These are phyloP conservation scores for Talaromyces proteolyticus DNA, from an alignment of 495 filamentous ascomycete genomes.

Conservation along the genomic window DNA sequence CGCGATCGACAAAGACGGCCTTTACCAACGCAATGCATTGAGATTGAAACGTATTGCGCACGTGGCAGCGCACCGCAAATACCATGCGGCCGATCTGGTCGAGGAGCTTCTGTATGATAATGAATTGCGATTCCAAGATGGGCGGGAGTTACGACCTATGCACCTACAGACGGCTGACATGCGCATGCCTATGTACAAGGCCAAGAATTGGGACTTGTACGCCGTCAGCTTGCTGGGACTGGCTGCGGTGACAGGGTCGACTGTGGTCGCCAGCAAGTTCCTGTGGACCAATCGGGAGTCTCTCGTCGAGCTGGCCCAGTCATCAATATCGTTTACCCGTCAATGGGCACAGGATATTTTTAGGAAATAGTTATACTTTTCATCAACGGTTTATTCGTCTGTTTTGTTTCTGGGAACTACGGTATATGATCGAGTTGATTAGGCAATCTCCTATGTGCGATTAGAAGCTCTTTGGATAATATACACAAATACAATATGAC, in stretches of 20 bases:
- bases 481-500: no score
- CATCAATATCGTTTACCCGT: conserved; percentile 6
- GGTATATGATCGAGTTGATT: no score
- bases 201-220: conserved; percentile 26
- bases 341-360: neutral
- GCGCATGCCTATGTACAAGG: conserved; percentile 27
- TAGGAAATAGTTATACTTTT: neutral
- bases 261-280: conserved; percentile 2
- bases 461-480: no score
- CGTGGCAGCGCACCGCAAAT: conserved; percentile 23
- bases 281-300: conserved; percentile 6
- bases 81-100: conserved; percentile 28
- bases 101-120: conserved; percentile 33
- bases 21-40: conserved; percentile 14
- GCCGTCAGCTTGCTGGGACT: conserved; percentile 7
- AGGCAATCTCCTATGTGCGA: no score
- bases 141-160: conserved; percentile 18
- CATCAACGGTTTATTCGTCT: neutral
- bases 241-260: conserved; percentile 5
- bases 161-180: conserved; percentile 36
- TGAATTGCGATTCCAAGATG: conserved; percentile 16
- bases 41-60: conserved; percentile 28
- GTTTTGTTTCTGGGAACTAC: neutral
- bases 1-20: conserved; percentile 13
- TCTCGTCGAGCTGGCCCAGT: conserved; percentile 2